Evolutionary conservation across 2,329 filamentous ascomycete species (phyloP).

Genomic region (Diplocarpon mali): DNA sequence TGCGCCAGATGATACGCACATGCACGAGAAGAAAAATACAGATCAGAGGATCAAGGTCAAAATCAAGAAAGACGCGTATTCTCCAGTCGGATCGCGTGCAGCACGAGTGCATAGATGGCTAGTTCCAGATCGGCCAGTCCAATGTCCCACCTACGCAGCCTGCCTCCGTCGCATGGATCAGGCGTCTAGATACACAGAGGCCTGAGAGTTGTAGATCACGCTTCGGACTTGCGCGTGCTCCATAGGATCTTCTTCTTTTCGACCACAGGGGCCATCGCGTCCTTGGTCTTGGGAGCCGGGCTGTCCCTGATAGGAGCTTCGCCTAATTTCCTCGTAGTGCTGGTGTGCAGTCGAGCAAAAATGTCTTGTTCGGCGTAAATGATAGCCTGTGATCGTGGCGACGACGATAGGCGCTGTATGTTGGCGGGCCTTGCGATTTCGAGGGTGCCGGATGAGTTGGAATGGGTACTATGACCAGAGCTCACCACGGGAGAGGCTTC

Average conservation of each 20-base stretch:
- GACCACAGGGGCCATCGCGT: constrained; percentile 1
- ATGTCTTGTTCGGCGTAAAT: constrained; percentile 22
- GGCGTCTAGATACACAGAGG: neutral
- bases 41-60: too few relatives aligned
- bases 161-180: neutral
- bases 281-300: constrained; percentile 5
- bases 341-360: constrained; percentile 26
- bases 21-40: neutral
- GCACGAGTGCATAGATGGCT: neutral
- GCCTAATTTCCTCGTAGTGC: constrained; percentile 25
- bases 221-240: constrained; percentile 11
- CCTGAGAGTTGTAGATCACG: constrained; percentile 8
- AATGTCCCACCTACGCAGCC: neutral
- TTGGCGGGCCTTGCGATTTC: constrained; percentile 14
- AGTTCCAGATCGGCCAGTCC: neutral
- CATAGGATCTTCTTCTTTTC: constrained; percentile 13
- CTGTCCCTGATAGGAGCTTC: constrained; percentile 23
- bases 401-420: constrained; percentile 6
- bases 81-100: too few relatives aligned
- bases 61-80: too few relatives aligned
- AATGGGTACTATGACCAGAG: constrained; percentile 19
- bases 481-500: constrained; percentile 21
- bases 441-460: constrained; percentile 20
- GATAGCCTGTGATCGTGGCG: constrained; percentile 14
- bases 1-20: neutral